These are phyloP conservation scores for Ceratonia siliqua DNA, from an alignment of 306 rosid genomes.

Conservation along the genomic window DNA sequence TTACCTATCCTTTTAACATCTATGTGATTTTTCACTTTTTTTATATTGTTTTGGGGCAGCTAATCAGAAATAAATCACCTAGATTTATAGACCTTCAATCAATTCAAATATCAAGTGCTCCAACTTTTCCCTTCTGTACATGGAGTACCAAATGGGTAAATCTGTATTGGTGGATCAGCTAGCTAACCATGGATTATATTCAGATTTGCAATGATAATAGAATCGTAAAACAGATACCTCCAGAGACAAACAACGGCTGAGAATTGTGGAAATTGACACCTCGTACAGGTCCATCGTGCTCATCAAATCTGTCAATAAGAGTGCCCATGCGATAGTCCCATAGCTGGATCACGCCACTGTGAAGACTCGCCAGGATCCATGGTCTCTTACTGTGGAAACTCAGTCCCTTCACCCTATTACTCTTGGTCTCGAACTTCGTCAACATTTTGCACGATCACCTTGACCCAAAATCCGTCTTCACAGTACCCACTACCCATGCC, in stretches of 20 bases:
- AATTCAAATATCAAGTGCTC: background rate
- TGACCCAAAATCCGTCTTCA: background rate
- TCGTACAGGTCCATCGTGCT: constrained; percentile 96
- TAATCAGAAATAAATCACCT: background rate
- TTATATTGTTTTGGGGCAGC: background rate
- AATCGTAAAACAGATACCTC: constrained; percentile 58
- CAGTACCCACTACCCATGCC: background rate
- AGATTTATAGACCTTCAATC: background rate
- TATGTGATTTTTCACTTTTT: background rate
- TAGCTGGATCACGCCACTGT: constrained; percentile 97
- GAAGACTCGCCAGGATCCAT: constrained; percentile 99
- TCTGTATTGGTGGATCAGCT: constrained; percentile 25
- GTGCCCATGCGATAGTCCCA: constrained; percentile 99
- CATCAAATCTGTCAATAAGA: constrained; percentile 88
- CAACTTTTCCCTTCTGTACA: background rate
- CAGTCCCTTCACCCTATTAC: constrained; percentile 96
- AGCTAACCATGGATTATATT: too few relatives aligned
- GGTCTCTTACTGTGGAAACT: constrained; percentile 96
- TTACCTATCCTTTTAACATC: too few relatives aligned
- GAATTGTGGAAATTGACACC: constrained; percentile 97
- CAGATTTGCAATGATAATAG: background rate
- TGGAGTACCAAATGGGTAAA: background rate
- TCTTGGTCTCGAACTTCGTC: constrained; percentile 97
- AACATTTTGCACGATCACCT: constrained; percentile 56
- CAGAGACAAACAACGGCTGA: constrained; percentile 94